Evolutionary conservation across 345 rosid genomes (phyloP).

Genomic region (Citrus inodora): DNA sequence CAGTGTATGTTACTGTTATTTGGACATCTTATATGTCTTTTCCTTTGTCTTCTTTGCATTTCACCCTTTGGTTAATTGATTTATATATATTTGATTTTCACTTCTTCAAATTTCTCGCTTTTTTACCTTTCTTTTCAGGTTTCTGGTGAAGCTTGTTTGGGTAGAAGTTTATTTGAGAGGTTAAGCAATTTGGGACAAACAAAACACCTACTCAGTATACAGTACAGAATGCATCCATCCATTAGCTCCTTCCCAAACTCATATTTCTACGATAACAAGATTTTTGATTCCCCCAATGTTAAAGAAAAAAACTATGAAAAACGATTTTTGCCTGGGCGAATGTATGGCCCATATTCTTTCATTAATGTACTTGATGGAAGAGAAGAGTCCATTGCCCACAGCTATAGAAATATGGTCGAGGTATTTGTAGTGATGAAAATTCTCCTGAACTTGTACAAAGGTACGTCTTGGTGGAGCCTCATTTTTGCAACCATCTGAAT

Average conservation of each 20-base stretch:
- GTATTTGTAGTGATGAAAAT: conserved; percentile 33
- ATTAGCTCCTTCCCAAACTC: conserved; percentile 60
- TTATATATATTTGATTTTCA: background rate
- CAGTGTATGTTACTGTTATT: conserved; percentile 27
- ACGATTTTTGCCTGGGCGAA: background rate
- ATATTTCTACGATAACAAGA: conserved; percentile 37
- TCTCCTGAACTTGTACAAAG: conserved; percentile 21
- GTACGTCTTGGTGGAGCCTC: background rate
- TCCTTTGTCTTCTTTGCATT: background rate
- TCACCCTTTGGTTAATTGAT: background rate
- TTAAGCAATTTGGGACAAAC: conserved; percentile 37
- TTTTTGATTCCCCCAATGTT: background rate
- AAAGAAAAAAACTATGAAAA: background rate
- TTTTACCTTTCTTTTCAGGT: conserved; percentile 22
- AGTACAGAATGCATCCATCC: conserved; percentile 80
- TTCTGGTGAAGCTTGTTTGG: conserved; percentile 32
- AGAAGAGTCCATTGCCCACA: background rate
- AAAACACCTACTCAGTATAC: conserved; percentile 51
- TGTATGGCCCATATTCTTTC: conserved; percentile 43
- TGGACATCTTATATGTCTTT: background rate
- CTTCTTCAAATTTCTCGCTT: no score
- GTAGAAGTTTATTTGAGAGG: conserved; percentile 75
- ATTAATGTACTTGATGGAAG: background rate
- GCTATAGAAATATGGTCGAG: conserved; percentile 35
- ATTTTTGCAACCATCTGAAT: background rate